Percentiles rank a stretch among this genome's conserved stretches.
Conservation (phyloP, 805 yeast genomes). For the Candida coleopterorum region DNA sequence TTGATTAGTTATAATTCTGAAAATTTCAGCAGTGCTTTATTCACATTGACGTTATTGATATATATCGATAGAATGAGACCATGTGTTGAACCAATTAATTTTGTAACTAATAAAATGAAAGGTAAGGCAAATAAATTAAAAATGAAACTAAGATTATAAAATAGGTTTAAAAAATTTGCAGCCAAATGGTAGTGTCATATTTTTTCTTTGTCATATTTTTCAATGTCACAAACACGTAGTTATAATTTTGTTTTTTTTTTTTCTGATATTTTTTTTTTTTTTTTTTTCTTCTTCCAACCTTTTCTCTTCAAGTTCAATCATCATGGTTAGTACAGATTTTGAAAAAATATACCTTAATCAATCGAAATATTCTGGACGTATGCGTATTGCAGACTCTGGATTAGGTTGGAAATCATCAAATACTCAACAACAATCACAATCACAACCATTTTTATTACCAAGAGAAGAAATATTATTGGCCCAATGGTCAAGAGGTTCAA, state of each 20-base stretch:
- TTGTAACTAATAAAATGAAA: no score
- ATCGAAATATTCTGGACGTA: slow-evolving; percentile 76
- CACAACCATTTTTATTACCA: slow-evolving; percentile 76
- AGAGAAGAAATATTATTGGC: slow-evolving; percentile 75
- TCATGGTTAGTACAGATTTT: slow-evolving; percentile 62
- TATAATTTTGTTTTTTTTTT: no score
- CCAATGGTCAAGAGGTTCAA: slow-evolving; percentile 89
- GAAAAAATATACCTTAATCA: slow-evolving; percentile 89
- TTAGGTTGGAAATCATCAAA: slow-evolving; percentile 88
- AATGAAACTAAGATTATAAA: no score
- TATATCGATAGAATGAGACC: neutral
- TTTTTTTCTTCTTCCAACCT: neutral
- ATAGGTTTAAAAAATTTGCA: no score
- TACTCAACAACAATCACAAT: slow-evolving; percentile 32
- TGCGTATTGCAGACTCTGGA: slow-evolving; percentile 95
- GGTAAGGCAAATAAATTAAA: no score
- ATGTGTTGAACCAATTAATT: neutral
- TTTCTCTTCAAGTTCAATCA: no score
- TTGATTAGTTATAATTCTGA: neutral
- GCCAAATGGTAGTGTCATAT: no score
- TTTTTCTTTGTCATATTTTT: neutral
- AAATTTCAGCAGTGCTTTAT: neutral
- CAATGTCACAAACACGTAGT: slow-evolving; percentile 5
- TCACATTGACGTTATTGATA: slow-evolving; percentile 1
- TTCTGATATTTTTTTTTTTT: no score